Conservation (phyloP, 1,284 basidiomycete species). For the Heterobasidion parviporum region DNA sequence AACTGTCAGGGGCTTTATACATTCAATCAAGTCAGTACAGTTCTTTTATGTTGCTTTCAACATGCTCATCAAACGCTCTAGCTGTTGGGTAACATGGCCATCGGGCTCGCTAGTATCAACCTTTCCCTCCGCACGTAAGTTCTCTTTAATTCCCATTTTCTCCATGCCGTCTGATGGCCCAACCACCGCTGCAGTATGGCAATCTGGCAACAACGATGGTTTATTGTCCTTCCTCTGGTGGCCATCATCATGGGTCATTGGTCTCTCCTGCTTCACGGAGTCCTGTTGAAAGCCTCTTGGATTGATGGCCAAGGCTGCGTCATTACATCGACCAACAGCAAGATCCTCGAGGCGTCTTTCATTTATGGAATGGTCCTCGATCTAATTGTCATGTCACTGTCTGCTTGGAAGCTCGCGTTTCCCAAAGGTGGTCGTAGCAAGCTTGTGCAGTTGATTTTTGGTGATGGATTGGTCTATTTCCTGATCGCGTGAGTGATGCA, state of each 20-base stretch:
- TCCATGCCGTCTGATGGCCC: constrained; percentile 4
- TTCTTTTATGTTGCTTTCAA: not conserved
- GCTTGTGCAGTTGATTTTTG: constrained; percentile 58
- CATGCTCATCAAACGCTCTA: constrained; percentile 4
- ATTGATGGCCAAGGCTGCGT: constrained; percentile 14
- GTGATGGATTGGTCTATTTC: constrained; percentile 68
- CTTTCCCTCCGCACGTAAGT: constrained; percentile 69
- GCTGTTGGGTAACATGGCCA: constrained; percentile 60
- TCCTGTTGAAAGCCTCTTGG: constrained; percentile 13
- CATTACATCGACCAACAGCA: constrained; percentile 19
- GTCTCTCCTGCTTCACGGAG: constrained; percentile 70
- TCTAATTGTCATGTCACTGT: constrained; percentile 20
- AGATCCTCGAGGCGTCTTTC: constrained; percentile 15
- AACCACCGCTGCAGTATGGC: constrained; percentile 41
- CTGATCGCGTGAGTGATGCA: constrained; percentile 52
- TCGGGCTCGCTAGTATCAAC: constrained; percentile 72
- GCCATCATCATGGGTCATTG: constrained; percentile 65
- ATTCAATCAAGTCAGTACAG: constrained; percentile 42
- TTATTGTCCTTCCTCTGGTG: constrained; percentile 46
- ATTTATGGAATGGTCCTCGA: constrained; percentile 19
- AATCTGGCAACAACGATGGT: constrained; percentile 57
- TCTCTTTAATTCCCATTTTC: not conserved
- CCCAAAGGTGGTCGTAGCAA: constrained; percentile 27
- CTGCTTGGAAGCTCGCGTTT: constrained; percentile 41
- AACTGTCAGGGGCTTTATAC: constrained; percentile 67